Base-by-base conservation (phyloP, 2,329 filamentous ascomycete species). In the Knoxdaviesia capensis region DNA sequence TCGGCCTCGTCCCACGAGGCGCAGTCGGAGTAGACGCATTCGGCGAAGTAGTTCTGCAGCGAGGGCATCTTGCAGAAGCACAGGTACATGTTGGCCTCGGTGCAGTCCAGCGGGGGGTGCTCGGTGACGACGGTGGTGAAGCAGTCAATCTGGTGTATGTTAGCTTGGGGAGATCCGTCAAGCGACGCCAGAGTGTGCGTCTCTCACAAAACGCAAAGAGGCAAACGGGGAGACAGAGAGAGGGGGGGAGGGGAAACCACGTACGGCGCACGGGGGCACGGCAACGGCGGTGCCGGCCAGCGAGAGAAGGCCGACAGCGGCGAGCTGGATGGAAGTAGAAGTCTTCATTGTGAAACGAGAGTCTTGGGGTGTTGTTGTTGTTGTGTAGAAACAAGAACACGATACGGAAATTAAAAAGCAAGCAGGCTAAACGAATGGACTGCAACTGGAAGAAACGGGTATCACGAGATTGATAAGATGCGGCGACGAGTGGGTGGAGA, bases 81-180 rank as follows among this genome's bases (percentile, higher is more conserved):
- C 7, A 52, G 47, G 41, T 55, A 55, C 48, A 53, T 54, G 31
- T 49, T 53, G n/a, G 44, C 46, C 43, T 55, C 53, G 38, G 50
- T 55, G 41, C 53, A 55, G 4, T 44, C 44, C 20, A 49, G 46
- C 1, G 53, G 53, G 34, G 53, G 53, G 33, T 51, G 48, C 11
- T 53, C 53, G 9, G 49, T 51, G 42, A 54, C 48, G 29, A 54
- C 48, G 3, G 42, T 43, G 40, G 49, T 46, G 47, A 55, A 55
- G 44, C 53, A 55, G 45, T 40, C 45, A 41, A 47, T 45, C 45
- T 46, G 40, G 28, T 7, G n/a, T 35, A 5, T 36, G n/a, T 34
- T 7, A 9, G 1, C 9, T 35, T 11, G 34, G 11, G 34, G 8
- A 9, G 34, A 3, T 35, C 34, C 3, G 11, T 35, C 8, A 9